Conservation (phyloP, 768 basidiomycete species). For the Agrocybe pediades region DNA sequence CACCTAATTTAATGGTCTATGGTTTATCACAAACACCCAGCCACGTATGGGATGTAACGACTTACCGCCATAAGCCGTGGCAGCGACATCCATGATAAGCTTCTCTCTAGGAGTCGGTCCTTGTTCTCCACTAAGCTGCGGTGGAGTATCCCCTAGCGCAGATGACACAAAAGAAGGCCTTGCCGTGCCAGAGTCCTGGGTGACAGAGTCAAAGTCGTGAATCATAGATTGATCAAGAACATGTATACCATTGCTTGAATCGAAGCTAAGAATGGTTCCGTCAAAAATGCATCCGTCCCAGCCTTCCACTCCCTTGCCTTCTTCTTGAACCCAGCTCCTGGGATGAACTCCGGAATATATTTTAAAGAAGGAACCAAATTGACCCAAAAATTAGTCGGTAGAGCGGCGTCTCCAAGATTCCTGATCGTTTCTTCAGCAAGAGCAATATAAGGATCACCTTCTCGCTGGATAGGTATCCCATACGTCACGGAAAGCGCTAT, state of each 20-base stretch:
- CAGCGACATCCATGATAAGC: slow-evolving; percentile 4
- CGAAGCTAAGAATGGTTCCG: slow-evolving; percentile 35
- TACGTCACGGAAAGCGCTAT: slow-evolving; percentile 31
- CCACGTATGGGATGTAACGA: neutral
- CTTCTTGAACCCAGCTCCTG: slow-evolving; percentile 46
- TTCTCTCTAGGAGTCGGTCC: slow-evolving; percentile 1
- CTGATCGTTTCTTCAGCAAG: slow-evolving; percentile 23
- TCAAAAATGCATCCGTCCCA: slow-evolving; percentile 32
- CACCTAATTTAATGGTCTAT: slow-evolving; percentile 4
- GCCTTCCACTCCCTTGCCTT: slow-evolving; percentile 37
- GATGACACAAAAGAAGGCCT: neutral
- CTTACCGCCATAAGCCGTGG: slow-evolving; percentile 5
- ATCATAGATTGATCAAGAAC: no score
- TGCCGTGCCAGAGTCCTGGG: neutral
- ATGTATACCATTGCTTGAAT: slow-evolving; percentile 30
- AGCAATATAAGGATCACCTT: slow-evolving; percentile 31
- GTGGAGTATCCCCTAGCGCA: neutral
- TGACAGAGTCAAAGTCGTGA: no score
- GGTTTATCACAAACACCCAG: neutral
- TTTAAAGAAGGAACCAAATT: slow-evolving; percentile 32
- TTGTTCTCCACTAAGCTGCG: neutral
- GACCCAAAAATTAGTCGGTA: slow-evolving; percentile 32
- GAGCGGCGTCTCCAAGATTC: slow-evolving; percentile 21
- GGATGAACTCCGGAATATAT: slow-evolving; percentile 47
- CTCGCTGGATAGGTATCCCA: slow-evolving; percentile 29